Conservation (phyloP, 257 asterid species). For the Nicotiana tabacum region DNA sequence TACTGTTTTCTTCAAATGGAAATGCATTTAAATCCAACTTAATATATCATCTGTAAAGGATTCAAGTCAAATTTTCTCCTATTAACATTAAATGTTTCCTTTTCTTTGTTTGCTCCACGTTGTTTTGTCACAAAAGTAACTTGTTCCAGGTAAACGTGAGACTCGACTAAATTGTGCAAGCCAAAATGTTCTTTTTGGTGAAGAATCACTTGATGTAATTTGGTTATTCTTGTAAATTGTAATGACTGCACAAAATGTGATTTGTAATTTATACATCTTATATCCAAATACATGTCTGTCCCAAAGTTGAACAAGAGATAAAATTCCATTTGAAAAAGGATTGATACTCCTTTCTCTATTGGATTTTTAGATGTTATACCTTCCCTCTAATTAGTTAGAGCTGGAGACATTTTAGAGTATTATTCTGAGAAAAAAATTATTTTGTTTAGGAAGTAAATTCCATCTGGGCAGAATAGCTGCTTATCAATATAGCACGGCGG, state of each 20-base stretch:
- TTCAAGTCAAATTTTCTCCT: too few species aligned
- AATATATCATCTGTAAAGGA: too few species aligned
- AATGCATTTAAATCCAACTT: too few species aligned
- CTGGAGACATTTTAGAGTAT: background rate
- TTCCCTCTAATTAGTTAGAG: background rate
- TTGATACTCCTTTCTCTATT: background rate
- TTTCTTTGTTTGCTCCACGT: too few species aligned
- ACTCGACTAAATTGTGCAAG: background rate
- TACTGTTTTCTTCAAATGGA: too few species aligned
- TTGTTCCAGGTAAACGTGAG: background rate
- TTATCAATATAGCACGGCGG: slow-evolving; percentile 52
- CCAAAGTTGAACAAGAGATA: background rate
- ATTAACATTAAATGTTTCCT: too few species aligned
- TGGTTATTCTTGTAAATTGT: background rate
- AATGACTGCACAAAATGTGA: background rate
- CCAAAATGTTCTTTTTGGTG: slow-evolving; percentile 17
- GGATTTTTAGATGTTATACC: background rate
- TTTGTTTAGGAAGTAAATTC: slow-evolving; percentile 46
- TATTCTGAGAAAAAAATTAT: background rate
- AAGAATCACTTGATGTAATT: background rate
- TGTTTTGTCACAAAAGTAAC: background rate
- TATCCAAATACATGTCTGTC: background rate
- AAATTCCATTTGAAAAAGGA: background rate
- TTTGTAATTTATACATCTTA: background rate
- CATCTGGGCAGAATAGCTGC: slow-evolving; percentile 37